Evolutionary conservation across 2,329 filamentous ascomycete species (phyloP), one percentile per base, ranked within the genome.

Genomic region (Aspergillus transmontanensis): DNA sequence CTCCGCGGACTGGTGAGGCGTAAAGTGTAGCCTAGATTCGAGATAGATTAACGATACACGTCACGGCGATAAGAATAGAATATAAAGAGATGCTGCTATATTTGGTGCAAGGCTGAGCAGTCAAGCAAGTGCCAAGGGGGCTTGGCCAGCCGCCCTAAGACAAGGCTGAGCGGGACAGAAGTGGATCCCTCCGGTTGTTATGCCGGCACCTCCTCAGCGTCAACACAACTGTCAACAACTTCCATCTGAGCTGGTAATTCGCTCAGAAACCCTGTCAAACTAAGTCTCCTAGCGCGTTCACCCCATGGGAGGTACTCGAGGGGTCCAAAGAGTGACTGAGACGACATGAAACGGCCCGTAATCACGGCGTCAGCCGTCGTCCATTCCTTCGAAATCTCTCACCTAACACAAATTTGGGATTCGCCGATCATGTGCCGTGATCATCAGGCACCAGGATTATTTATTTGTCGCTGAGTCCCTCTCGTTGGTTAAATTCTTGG

Each of bases 1-100:
- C 96, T 97, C 81, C 92, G 87, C 74, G 95, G 95, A 0, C 74
- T 99, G 71, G 82, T 99, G 23, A 92, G 88, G 81, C 86, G 90
- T 72, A 98, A 96, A 83, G 78, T 89, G 2, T 93, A 72, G 72
- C 61, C 30, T 55, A 55, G 32, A 57, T 28, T 19, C 6, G 57
- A n/a, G 36, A 46, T 45, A 45, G 55, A 53, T 26, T 16, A 6
- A 36, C 12, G n/a, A 55, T 55, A 36, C 21, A 55, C 43, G 9
- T 45, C 26, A 55, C 11, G 16, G 26, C 6, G 16, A 46, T 28
- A 58, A 36, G 14, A 36, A 34, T 51, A 23, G 19, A 36, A 48
- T 7, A 16, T 26, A 14, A 16, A 32, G 16, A 32, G 26, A 14
- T 39, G 32, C 43, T 41, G 11, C 34, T 59, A 59, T 16, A 41